Percentiles rank a stretch among this genome's conserved stretches.
phyloP scores from a whole-genome alignment of 768 basidiomycete species.

The Hydnum rufescens region DNA sequence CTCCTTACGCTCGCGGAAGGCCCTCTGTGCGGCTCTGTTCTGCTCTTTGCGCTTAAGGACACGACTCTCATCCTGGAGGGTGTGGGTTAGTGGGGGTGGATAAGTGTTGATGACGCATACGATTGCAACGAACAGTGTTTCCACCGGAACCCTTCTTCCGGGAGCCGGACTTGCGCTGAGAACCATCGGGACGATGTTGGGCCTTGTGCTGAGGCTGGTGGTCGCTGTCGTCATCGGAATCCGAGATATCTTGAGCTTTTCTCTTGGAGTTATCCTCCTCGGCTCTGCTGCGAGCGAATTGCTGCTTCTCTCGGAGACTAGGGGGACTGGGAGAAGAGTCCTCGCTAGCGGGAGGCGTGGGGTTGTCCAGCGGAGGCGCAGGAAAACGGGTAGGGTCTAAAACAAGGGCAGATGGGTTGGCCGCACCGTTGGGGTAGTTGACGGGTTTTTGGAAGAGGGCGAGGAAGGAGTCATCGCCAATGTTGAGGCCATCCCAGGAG shows the following conservation, averaged over 20 bases:
- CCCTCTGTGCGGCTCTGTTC: conserved; percentile 91
- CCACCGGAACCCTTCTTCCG: conserved; percentile 14
- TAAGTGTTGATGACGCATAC: conserved; percentile 5
- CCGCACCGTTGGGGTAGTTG: no score
- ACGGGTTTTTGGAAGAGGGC: conserved; percentile 63
- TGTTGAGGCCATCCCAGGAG: background rate
- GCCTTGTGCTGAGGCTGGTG: conserved; percentile 48
- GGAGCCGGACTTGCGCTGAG: conserved; percentile 8
- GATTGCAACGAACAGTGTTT: conserved; percentile 16
- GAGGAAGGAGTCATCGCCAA: conserved; percentile 52
- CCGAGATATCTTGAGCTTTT: conserved; percentile 34
- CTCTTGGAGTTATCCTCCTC: conserved; percentile 42
- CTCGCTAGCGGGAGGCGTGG: conserved; percentile 42
- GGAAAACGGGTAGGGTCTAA: conserved; percentile 11
- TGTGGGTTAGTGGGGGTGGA: background rate
- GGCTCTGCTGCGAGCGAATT: conserved; percentile 16
- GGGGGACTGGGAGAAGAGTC: conserved; percentile 67
- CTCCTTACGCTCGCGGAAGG: conserved; percentile 93
- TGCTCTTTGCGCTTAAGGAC: conserved; percentile 87
- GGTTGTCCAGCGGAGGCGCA: conserved; percentile 9
- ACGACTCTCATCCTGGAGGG: conserved; percentile 43
- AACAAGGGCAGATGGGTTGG: conserved; percentile 24
- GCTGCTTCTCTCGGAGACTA: conserved; percentile 17
- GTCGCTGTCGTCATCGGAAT: conserved; percentile 27
- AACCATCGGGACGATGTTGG: conserved; percentile 16